Conservation (phyloP, 2,329 filamentous ascomycete genomes). For the Fusarium sp. region DNA sequence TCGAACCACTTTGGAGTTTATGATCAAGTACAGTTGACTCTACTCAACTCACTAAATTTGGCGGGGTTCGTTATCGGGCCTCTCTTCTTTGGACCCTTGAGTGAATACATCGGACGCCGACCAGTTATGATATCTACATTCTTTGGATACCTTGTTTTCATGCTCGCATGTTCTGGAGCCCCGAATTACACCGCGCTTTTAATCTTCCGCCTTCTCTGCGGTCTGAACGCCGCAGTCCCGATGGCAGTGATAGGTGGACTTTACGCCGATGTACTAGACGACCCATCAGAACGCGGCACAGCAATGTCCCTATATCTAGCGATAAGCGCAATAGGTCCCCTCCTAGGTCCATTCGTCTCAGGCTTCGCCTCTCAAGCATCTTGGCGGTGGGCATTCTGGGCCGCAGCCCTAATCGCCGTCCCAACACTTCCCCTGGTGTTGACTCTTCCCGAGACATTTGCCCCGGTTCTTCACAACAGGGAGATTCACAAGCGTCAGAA, state of each 20-base stretch:
- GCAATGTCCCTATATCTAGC: slow-evolving; percentile 52
- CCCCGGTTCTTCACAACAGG: slow-evolving; percentile 62
- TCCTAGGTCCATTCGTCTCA: slow-evolving; percentile 65
- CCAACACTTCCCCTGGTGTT: slow-evolving; percentile 50
- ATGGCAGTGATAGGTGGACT: slow-evolving; percentile 51
- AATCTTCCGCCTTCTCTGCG: slow-evolving; percentile 54
- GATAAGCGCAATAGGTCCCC: slow-evolving; percentile 49
- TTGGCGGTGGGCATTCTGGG: slow-evolving; percentile 57
- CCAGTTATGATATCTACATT: slow-evolving; percentile 51
- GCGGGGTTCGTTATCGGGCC: slow-evolving; percentile 51
- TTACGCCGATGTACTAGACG: slow-evolving; percentile 50
- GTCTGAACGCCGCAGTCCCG: slow-evolving; percentile 51
- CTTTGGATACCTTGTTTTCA: slow-evolving; percentile 50
- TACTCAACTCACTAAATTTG: slow-evolving; percentile 54
- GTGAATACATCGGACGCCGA: slow-evolving; percentile 51
- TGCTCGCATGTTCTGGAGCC: slow-evolving; percentile 53
- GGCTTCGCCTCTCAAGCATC: slow-evolving; percentile 61
- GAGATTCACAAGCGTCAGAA: slow-evolving; percentile 62
- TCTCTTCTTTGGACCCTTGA: slow-evolving; percentile 51
- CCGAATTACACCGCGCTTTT: slow-evolving; percentile 58
- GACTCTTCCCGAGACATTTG: slow-evolving; percentile 60
- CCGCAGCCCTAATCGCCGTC: slow-evolving; percentile 48
- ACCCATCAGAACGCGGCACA: slow-evolving; percentile 48
- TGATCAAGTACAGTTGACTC: slow-evolving; percentile 43
- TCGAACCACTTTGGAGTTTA: slow-evolving; percentile 45